Evolutionary conservation across 1,284 basidiomycete species (phyloP).

Genomic region (Irpex sp.): DNA sequence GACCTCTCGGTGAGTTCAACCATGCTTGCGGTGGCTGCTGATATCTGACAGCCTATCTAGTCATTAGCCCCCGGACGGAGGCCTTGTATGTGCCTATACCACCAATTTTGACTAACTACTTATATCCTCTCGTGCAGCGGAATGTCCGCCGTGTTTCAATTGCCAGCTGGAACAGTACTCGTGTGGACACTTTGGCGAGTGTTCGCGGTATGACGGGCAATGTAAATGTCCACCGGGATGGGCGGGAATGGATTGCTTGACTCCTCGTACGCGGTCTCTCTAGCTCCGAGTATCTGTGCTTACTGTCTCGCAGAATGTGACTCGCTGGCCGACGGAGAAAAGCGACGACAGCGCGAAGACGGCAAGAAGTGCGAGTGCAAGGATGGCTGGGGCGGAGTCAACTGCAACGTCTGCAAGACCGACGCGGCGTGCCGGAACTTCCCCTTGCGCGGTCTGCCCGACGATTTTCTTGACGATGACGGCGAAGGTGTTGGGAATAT

Average conservation of each 20-base stretch:
- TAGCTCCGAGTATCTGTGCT: not conserved
- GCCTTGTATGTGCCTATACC: not conserved
- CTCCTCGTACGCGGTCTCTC: slow-evolving; percentile 55
- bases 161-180: slow-evolving; percentile 78
- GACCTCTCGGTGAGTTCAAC: slow-evolving; percentile 10
- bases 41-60: not conserved
- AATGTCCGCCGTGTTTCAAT: slow-evolving; percentile 80
- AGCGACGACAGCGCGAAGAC: slow-evolving; percentile 74
- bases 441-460: slow-evolving; percentile 51
- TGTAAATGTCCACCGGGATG: slow-evolving; percentile 89
- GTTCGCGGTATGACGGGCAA: slow-evolving; percentile 84
- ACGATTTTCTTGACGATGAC: slow-evolving; percentile 34
- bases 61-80: not conserved
- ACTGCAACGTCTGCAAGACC: slow-evolving; percentile 91
- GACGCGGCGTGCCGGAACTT: slow-evolving; percentile 76
- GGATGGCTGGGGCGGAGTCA: slow-evolving; percentile 92
- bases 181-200: slow-evolving; percentile 83
- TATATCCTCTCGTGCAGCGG: slow-evolving; percentile 24
- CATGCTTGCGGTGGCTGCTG: not conserved
- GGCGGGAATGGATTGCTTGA: slow-evolving; percentile 85
- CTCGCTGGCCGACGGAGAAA: slow-evolving; percentile 83
- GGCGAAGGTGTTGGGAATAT: slow-evolving; percentile 58
- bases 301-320: slow-evolving; percentile 64
- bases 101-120: not conserved
- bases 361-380: slow-evolving; percentile 83